These are phyloP conservation scores for Gossypium davidsonii DNA, from an alignment of 441 rosid genomes.

Conservation along the genomic window DNA sequence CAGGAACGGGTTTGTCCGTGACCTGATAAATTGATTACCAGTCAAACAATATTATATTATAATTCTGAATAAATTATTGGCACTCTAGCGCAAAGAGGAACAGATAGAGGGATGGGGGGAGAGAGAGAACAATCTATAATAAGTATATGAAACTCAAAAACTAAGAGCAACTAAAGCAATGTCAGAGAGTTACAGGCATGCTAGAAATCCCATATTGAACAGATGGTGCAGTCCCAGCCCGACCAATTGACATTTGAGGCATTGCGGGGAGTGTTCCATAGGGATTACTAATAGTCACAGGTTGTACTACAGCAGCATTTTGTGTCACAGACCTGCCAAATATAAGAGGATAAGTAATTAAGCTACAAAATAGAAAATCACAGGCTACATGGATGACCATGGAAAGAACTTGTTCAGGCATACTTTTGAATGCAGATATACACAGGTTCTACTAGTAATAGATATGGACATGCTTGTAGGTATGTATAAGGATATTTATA, in stretches of 20 bases:
- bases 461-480: background rate
- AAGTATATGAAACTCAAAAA: background rate
- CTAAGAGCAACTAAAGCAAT: background rate
- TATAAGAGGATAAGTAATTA: background rate
- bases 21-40: conserved; percentile 36
- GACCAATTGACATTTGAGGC: conserved; percentile 85
- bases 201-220: conserved; percentile 94
- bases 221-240: conserved; percentile 70
- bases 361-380: background rate
- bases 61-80: background rate
- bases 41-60: background rate
- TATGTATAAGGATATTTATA: background rate
- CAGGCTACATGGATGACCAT: background rate
- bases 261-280: conserved; percentile 88
- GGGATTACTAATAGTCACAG: conserved; percentile 58
- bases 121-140: background rate
- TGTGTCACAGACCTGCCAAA: conserved; percentile 45
- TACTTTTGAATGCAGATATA: background rate
- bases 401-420: background rate
- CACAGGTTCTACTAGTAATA: background rate
- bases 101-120: background rate
- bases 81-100: background rate
- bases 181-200: conserved; percentile 64
- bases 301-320: conserved; percentile 47
- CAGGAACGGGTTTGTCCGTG: conserved; percentile 75